Conservation (phyloP, 2,329 filamentous ascomycete genomes). For the Trichoderma aggressivum region DNA sequence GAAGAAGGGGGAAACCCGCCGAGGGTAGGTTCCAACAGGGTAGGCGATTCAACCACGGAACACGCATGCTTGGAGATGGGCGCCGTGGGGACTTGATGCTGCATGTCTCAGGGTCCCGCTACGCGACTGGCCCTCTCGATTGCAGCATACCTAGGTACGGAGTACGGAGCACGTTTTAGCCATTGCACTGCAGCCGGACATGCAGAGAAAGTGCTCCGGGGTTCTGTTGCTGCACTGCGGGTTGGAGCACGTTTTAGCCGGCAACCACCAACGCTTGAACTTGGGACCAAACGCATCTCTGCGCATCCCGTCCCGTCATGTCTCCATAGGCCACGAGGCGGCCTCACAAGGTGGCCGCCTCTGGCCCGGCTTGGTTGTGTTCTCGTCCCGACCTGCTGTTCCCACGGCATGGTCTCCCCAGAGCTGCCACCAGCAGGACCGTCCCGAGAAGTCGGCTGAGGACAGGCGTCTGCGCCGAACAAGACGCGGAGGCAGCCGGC, state of each 20-base stretch:
- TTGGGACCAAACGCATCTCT: slow-evolving; percentile 10
- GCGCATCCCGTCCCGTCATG: neutral
- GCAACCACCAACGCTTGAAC: slow-evolving; percentile 4
- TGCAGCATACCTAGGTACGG: no score
- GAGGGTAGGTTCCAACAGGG: neutral
- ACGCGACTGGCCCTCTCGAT: neutral
- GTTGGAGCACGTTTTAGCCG: neutral
- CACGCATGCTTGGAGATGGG: neutral
- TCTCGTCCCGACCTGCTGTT: neutral
- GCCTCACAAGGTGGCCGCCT: slow-evolving; percentile 8
- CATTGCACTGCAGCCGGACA: neutral
- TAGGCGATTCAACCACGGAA: neutral
- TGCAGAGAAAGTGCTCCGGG: neutral
- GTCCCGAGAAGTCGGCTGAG: neutral
- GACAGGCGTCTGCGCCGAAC: slow-evolving; percentile 1
- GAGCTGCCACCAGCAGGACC: neutral
- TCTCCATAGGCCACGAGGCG: slow-evolving; percentile 19
- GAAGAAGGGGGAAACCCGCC: neutral
- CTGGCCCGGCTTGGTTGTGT: neutral
- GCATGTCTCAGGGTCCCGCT: neutral
- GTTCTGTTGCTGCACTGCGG: neutral
- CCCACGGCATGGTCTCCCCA: neutral
- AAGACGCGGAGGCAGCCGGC: slow-evolving; percentile 14
- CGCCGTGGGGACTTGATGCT: neutral
- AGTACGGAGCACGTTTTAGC: neutral